Percentiles rank a stretch among this genome's conserved stretches.
phyloP scores from a whole-genome alignment of 2,329 filamentous ascomycete genomes.

The Aspergillus sp. region DNA sequence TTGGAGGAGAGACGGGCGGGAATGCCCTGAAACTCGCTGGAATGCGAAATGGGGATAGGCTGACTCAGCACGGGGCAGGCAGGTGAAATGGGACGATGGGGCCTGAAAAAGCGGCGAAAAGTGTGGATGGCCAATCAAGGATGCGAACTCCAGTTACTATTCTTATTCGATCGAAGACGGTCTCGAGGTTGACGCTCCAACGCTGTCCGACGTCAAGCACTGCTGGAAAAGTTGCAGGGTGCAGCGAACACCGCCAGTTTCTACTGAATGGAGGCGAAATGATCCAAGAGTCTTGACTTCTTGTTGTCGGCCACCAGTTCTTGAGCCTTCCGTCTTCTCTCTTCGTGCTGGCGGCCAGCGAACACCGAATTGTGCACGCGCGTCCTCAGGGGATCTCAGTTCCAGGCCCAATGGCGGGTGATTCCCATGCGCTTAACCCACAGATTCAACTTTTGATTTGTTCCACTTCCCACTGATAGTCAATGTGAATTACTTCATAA shows the following conservation, averaged over 20 bases:
- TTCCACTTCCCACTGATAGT: conserved; percentile 7
- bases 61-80: conserved; percentile 20
- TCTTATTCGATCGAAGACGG: neutral
- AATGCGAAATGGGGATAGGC: conserved; percentile 13
- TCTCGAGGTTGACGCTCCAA: no score
- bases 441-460: conserved; percentile 9
- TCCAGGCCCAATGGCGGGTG: conserved; percentile 22
- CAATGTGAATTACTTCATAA: conserved; percentile 1
- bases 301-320: neutral
- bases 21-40: conserved; percentile 17
- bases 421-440: conserved; percentile 13
- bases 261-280: neutral
- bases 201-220: no score
- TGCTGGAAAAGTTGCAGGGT: no score
- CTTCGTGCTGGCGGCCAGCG: neutral
- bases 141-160: neutral
- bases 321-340: neutral
- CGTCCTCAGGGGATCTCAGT: conserved; percentile 22
- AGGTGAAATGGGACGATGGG: neutral
- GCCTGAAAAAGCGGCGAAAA: conserved; percentile 5
- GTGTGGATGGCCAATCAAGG: neutral
- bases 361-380: conserved; percentile 16
- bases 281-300: conserved; percentile 1
- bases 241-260: neutral
- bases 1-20: conserved; percentile 22